Base-by-base conservation (phyloP, 352 stramenopile genomes). In the Phytophthora fragariae region DNA sequence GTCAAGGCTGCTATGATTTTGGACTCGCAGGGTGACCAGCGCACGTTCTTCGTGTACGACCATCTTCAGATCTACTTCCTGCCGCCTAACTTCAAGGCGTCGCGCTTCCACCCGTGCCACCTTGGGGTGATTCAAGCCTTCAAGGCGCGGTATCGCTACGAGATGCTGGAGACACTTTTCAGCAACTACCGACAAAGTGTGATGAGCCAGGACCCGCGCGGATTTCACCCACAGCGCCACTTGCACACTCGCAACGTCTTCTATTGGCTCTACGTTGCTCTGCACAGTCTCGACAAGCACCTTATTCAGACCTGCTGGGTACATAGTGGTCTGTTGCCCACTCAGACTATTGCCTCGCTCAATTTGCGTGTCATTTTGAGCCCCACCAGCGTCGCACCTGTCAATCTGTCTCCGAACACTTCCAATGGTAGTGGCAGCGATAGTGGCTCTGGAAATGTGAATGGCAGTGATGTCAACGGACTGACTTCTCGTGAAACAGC, bases 1-100 rank as follows among this genome's bases (percentile, higher is more conserved):
- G 87, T 96, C 29, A 96, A 96, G 66, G 89, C 89, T 31, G 89
- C 87, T 9, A 94, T 96, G 84, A 91, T 96, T 65, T 65, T 96
- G 58, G 89, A 96, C 73, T 92, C 87, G 14, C 89, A 94, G 59
- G 89, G 89, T 58, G 89, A 96, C 75, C 89, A 94, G 67, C 89
- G 89, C 49, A 96, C 89, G 60, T 94, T 96, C 52, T 96, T 96
- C 62, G 79, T 93, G 44, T 96, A 87, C 69, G 89, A 96, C 65
- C 85, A 92, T 57, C 68, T 96, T 7, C 84, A 93, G 41, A 84
- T 96, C 35, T 90, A 87, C 77, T 94, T 96, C 61, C 74, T 94
- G 73, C 89, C 89, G 39, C 89, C 86, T 19, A 94, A 96, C 57
- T 91, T 96, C 64, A 93, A 92, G 63, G 66, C 80, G 33, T 72